Percentiles rank a stretch among this genome's conserved stretches.
These are phyloP conservation scores for Corchorus olitorius DNA, from an alignment of 345 rosid genomes.

Conservation along the genomic window DNA sequence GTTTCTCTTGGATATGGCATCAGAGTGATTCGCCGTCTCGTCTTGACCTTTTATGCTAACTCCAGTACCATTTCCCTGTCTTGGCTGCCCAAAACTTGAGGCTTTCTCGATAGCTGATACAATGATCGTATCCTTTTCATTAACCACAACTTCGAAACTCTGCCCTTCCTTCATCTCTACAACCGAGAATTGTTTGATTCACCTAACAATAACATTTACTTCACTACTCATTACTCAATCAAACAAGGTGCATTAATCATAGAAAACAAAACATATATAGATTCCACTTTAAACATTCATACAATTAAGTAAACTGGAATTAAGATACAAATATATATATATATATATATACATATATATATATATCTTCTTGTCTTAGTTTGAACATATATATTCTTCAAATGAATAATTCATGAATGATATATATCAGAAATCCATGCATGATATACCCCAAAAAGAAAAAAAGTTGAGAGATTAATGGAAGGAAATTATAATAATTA, in stretches of 20 bases:
- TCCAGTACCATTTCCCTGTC: neutral
- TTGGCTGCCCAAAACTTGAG: neutral
- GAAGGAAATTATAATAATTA: neutral
- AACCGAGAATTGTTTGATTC: neutral
- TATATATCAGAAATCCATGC: neutral
- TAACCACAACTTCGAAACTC: neutral
- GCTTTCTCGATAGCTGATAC: slow-evolving; percentile 3
- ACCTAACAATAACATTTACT: too few species aligned
- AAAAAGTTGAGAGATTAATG: neutral
- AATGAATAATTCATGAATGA: too few species aligned
- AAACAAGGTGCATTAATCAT: too few species aligned
- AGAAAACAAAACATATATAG: too few species aligned
- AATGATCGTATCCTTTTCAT: neutral
- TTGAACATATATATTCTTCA: too few species aligned
- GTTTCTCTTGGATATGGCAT: too few species aligned
- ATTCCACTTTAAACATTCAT: too few species aligned
- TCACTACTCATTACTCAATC: neutral
- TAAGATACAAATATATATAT: too few species aligned
- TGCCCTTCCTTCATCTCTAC: neutral
- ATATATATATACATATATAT: too few species aligned
- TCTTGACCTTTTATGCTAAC: neutral
- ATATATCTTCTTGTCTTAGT: too few species aligned
- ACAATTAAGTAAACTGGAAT: too few species aligned
- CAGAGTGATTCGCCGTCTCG: neutral
- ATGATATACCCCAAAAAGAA: neutral